Percentiles rank a stretch among this genome's conserved stretches.
Evolutionary conservation across 1,284 basidiomycete species (phyloP).

Genomic region (Ceratobasidium sp.): DNA sequence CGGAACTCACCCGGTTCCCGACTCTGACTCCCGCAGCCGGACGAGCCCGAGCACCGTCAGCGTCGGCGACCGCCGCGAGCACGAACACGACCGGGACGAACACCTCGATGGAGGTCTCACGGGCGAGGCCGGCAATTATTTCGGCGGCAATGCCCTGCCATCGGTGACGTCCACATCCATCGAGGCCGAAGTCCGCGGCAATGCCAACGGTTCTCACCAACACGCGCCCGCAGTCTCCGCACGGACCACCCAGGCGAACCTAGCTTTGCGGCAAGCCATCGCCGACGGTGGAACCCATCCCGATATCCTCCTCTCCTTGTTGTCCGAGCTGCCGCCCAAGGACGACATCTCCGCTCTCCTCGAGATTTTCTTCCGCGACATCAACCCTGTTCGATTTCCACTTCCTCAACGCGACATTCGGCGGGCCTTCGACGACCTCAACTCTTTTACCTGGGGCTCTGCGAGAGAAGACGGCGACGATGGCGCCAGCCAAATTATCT

Average conservation of each 20-base stretch:
- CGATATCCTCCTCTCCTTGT: constrained; percentile 7
- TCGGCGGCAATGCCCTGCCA: constrained; percentile 31
- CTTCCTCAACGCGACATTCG: constrained; percentile 28
- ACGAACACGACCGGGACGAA: constrained; percentile 19
- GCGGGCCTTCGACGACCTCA: constrained; percentile 28
- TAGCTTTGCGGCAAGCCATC: constrained; percentile 24
- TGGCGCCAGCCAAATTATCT: constrained; percentile 17
- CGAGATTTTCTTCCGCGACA: constrained; percentile 34
- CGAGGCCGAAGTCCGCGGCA: constrained; percentile 32
- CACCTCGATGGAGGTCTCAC: constrained; percentile 31
- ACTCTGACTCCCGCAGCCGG: not conserved
- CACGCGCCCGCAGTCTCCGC: not conserved
- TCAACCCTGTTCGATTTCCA: constrained; percentile 27
- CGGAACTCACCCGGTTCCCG: not conserved
- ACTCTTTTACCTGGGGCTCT: constrained; percentile 24
- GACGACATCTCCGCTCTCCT: constrained; percentile 21
- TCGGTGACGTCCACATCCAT: constrained; percentile 36
- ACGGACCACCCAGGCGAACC: constrained; percentile 23
- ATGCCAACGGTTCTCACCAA: not conserved
- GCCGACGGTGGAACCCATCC: not conserved
- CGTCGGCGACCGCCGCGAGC: not conserved
- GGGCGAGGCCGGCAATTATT: constrained; percentile 27
- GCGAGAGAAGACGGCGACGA: constrained; percentile 26
- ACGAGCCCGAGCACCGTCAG: not conserved
- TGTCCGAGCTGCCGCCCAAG: constrained; percentile 33